Percentiles rank a stretch among this genome's conserved stretches.
These are phyloP conservation scores for Geoglossum glabrum DNA, from an alignment of 495 filamentous ascomycete species.

Conservation along the genomic window DNA sequence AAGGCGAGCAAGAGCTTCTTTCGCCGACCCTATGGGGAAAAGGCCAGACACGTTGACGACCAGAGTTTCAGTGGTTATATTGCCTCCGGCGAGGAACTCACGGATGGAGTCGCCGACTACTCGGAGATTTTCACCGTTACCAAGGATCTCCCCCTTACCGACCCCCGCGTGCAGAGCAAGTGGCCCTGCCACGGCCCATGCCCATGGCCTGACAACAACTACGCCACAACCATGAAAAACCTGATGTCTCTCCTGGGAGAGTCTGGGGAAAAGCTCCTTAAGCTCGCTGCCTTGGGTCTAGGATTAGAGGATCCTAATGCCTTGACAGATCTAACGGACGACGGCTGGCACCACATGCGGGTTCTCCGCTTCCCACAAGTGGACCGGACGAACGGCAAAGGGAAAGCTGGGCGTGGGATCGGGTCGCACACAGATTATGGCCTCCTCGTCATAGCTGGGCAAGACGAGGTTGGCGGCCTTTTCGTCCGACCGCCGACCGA, in stretches of 20 bases:
- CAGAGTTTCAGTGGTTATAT: constrained; percentile 27
- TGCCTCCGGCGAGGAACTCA: constrained; percentile 27
- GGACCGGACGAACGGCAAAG: constrained; percentile 23
- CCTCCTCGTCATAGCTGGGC: constrained; percentile 23
- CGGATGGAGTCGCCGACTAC: constrained; percentile 26
- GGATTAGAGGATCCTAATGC: neutral
- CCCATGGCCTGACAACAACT: constrained; percentile 21
- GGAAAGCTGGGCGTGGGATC: constrained; percentile 24
- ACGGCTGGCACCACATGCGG: constrained; percentile 20
- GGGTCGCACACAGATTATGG: constrained; percentile 28
- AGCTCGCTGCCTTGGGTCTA: neutral
- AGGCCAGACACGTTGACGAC: constrained; percentile 23
- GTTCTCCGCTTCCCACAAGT: constrained; percentile 22
- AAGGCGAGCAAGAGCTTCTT: constrained; percentile 21
- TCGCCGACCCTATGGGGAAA: constrained; percentile 13
- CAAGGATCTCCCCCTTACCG: constrained; percentile 20
- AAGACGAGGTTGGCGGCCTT: constrained; percentile 25
- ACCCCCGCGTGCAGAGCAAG: constrained; percentile 17
- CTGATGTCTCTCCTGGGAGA: constrained; percentile 1
- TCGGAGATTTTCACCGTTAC: constrained; percentile 29
- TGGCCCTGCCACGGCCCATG: constrained; percentile 28
- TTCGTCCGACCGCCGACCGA: constrained; percentile 21
- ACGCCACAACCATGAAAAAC: constrained; percentile 1
- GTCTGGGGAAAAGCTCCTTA: neutral
- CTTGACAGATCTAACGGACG: neutral